These are phyloP conservation scores for Calonectria leucothoes DNA, from an alignment of 2,329 filamentous ascomycete species.

Conservation along the genomic window DNA sequence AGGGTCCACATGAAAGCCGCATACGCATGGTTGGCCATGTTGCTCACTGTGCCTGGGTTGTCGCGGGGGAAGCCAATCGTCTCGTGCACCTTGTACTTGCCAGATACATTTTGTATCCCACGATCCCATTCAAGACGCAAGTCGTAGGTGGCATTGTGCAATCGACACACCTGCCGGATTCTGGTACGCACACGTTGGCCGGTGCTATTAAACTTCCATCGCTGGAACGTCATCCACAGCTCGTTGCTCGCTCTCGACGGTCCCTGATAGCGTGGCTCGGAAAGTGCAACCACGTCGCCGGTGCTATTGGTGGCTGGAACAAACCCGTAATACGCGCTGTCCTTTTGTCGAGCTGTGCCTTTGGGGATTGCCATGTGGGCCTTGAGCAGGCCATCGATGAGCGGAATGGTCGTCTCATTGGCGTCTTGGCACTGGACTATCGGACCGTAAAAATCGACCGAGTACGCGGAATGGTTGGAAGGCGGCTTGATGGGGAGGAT, in stretches of 20 bases:
- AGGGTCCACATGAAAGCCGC: slow-evolving; percentile 17
- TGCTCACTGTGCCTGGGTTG: not conserved
- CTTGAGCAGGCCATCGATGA: not conserved
- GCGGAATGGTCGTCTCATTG: not conserved
- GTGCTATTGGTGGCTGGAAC: not conserved
- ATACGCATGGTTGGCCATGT: slow-evolving; percentile 16
- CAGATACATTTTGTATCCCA: slow-evolving; percentile 6
- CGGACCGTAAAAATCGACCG: not conserved
- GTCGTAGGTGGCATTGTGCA: slow-evolving; percentile 16
- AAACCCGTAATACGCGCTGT: slow-evolving; percentile 14
- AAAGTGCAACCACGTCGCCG: slow-evolving; percentile 5
- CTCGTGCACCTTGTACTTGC: not conserved
- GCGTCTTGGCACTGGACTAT: not conserved
- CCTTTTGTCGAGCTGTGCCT: slow-evolving; percentile 3
- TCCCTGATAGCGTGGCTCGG: slow-evolving; percentile 11
- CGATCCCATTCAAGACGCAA: slow-evolving; percentile 11
- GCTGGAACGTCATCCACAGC: slow-evolving; percentile 22
- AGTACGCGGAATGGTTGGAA: not conserved
- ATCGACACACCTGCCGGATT: slow-evolving; percentile 2
- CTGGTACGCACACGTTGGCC: not conserved
- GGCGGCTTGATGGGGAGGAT: not conserved
- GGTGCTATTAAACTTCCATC: not conserved
- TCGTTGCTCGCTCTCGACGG: slow-evolving; percentile 7
- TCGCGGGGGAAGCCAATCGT: slow-evolving; percentile 7
- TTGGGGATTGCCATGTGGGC: slow-evolving; percentile 8